These are phyloP conservation scores for Lactarius quietus DNA, from an alignment of 768 basidiomycete species.

Conservation along the genomic window DNA sequence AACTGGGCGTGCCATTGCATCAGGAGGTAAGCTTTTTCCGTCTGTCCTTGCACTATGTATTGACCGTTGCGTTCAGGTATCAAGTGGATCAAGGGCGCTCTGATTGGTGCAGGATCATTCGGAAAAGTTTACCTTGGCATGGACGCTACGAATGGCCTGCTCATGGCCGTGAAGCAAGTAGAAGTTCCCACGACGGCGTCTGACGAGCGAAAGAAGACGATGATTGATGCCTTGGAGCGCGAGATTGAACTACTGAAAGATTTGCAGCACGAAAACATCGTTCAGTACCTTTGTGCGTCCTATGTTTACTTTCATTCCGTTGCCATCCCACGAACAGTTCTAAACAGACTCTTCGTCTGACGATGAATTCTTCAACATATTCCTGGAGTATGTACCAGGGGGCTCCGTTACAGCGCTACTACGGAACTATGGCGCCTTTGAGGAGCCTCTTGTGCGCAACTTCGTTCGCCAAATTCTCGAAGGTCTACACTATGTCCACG, in stretches of 20 bases:
- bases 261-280: slow-evolving; percentile 92
- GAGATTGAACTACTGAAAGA: slow-evolving; percentile 94
- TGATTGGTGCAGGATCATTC: slow-evolving; percentile 93
- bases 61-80: slow-evolving; percentile 42
- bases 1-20: slow-evolving; percentile 51
- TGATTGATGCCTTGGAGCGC: slow-evolving; percentile 87
- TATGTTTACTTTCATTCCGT: slow-evolving; percentile 1
- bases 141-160: slow-evolving; percentile 83
- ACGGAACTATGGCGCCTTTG: slow-evolving; percentile 90
- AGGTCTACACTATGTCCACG: slow-evolving; percentile 88
- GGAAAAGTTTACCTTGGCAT: slow-evolving; percentile 95
- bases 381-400: slow-evolving; percentile 95
- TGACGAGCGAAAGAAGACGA: slow-evolving; percentile 89
- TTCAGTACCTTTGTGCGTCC: slow-evolving; percentile 90
- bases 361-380: slow-evolving; percentile 88
- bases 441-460: slow-evolving; percentile 86
- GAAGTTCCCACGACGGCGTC: slow-evolving; percentile 84
- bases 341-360: slow-evolving; percentile 86
- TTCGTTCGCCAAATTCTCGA: slow-evolving; percentile 90
- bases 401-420: slow-evolving; percentile 89
- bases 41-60: background rate
- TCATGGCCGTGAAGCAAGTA: slow-evolving; percentile 99
- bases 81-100: slow-evolving; percentile 96
- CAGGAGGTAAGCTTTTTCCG: slow-evolving; percentile 44
- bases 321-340: slow-evolving; percentile 4